Conservation (phyloP, 345 rosid genomes). For the Chamaenerion angustifolium region DNA sequence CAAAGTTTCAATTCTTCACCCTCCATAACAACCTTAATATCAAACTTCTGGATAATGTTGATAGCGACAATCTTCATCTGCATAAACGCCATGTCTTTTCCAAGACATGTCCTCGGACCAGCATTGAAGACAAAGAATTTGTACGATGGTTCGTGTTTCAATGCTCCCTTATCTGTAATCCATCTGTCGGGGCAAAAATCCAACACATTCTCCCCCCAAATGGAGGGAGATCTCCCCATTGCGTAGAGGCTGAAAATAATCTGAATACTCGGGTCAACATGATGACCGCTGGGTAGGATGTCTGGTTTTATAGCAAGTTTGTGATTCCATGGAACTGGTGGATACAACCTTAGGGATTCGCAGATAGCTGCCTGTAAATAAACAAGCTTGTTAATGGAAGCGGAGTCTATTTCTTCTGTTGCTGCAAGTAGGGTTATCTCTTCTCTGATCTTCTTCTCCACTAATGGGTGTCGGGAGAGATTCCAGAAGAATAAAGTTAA, state of each 20-base stretch:
- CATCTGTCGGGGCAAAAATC: conserved; percentile 32
- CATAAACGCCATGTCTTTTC: conserved; percentile 18
- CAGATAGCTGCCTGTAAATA: conserved; percentile 23
- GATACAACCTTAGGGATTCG: conserved; percentile 25
- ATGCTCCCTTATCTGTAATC: conserved; percentile 12
- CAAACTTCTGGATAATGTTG: conserved; percentile 9
- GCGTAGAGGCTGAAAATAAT: conserved; percentile 12
- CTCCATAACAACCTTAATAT: conserved; percentile 12
- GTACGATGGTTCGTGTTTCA: conserved; percentile 18
- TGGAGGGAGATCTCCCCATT: conserved; percentile 19
- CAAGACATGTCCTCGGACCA: conserved; percentile 24
- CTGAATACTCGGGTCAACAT: conserved; percentile 5
- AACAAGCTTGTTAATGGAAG: conserved; percentile 10
- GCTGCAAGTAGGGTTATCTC: conserved; percentile 19
- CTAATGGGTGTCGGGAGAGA: conserved; percentile 17
- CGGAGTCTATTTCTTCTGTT: background rate
- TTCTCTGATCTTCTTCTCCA: conserved; percentile 23
- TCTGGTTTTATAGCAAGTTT: conserved; percentile 11
- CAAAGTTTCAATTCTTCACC: conserved; percentile 13
- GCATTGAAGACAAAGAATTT: conserved; percentile 18
- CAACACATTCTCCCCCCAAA: conserved; percentile 20
- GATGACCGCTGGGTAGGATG: conserved; percentile 29
- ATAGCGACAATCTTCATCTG: conserved; percentile 18
- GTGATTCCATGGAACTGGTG: conserved; percentile 19
- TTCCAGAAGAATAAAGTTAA: conserved; percentile 46